Percentiles rank a stretch among this genome's conserved stretches.
phyloP scores from a whole-genome alignment of 2,329 filamentous ascomycete species.

The Gaeumannomyces tritici region DNA sequence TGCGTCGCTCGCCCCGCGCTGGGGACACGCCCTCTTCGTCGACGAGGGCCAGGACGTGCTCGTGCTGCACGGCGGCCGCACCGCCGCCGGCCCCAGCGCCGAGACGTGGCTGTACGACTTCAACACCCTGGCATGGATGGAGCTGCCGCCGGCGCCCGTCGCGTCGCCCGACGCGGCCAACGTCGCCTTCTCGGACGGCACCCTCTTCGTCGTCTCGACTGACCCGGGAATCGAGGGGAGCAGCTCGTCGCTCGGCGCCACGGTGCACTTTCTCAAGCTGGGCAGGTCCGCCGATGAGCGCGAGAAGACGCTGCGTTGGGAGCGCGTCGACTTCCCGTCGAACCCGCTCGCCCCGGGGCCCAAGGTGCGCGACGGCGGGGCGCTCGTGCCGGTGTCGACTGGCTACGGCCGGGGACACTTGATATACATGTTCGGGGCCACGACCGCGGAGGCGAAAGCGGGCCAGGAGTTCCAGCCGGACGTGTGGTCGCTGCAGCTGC shows the following conservation, averaged over 20 bases:
- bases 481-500: constrained; percentile 43
- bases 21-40: constrained; percentile 23
- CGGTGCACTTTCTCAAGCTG: constrained; percentile 22
- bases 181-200: constrained; percentile 31
- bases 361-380: constrained; percentile 28
- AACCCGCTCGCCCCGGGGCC: constrained; percentile 30
- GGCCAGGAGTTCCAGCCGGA: constrained; percentile 22
- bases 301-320: constrained; percentile 24
- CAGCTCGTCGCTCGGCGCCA: constrained; percentile 16
- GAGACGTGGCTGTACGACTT: constrained; percentile 44
- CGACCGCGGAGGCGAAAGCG: neutral
- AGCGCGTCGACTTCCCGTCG: constrained; percentile 23
- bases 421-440: constrained; percentile 36
- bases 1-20: constrained; percentile 18
- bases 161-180: constrained; percentile 18
- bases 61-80: constrained; percentile 36
- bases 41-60: constrained; percentile 31
- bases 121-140: constrained; percentile 35
- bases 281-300: constrained; percentile 16
- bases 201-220: constrained; percentile 25
- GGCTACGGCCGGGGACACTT: constrained; percentile 43
- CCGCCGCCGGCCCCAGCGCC: constrained; percentile 12
- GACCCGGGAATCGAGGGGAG: neutral
- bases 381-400: constrained; percentile 34
- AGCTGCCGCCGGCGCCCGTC: constrained; percentile 32